Evolutionary conservation across 192 early-diverging fungal genomes (phyloP), one percentile per base, ranked within the genome.

Genomic region (Backusella westeae): DNA sequence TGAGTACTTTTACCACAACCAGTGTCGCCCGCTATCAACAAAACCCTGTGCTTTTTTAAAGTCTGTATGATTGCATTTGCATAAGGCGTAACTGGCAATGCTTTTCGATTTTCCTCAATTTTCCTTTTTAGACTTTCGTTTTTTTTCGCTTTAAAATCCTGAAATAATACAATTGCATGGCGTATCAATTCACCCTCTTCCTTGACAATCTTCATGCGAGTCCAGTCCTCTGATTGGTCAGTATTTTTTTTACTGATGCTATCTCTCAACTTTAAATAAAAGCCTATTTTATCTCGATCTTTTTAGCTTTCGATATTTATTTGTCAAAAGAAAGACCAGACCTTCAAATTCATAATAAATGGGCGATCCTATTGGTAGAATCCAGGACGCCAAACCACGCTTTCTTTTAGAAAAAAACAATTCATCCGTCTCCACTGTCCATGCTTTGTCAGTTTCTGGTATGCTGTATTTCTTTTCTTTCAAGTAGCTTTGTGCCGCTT

Each of bases 11-110:
- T 93, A 73, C 91, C 91, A 42, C 90, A 90, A 34, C 91, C 91
- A 17, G 91, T 93, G 21, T 93, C 91, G 67, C 91, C 92, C 29
- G 91, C 91, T 10, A 94, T 89, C 59, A 94, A 83, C 1, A 93
- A 76, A 1, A 93, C 87, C 0, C 84, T 75, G 68, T 94, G 85
- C 8, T 81, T 71, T 35, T 81, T 76, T 9, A 94, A 85, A 5
- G 89, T 83, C 34, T 87, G 80, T 5, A 90, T 82, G 67, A 94
- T 89, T 21, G 84, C 77, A 66, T 89, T 81, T 65, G 88, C 85
- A 78, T 85, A 91, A 2, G 88, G 72, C 63, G 88, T 88, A 21
- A 93, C 90, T 5, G 93, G 93, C 3, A 94, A 81, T 19, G 82
- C 78, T 2, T 77, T 77, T 12, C 92, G 80, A 36, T 85, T 89